Evolutionary conservation across 495 filamentous ascomycete species (phyloP).

Genomic region (Acidiella bohemica): DNA sequence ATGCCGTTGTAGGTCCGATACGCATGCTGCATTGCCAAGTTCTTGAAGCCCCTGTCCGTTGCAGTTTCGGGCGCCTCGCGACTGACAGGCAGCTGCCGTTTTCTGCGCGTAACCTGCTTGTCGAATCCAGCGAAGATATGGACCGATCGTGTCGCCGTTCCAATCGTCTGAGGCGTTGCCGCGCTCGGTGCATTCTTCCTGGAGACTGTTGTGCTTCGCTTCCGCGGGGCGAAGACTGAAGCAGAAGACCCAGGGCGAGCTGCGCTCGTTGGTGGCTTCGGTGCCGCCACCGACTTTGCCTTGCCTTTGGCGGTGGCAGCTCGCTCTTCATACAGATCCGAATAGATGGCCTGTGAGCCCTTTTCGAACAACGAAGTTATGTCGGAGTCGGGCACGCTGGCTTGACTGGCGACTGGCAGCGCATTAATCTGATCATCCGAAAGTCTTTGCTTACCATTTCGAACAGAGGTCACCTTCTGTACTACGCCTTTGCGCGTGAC

Average conservation of each 20-base stretch:
- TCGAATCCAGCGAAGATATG: slow-evolving; percentile 3
- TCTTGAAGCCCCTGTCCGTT: slow-evolving; percentile 2
- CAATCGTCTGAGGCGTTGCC: background rate
- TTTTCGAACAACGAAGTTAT: background rate
- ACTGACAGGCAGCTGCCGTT: slow-evolving; percentile 2
- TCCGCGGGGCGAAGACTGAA: background rate
- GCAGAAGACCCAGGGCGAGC: background rate
- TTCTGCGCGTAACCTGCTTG: background rate
- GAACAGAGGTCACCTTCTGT: slow-evolving; percentile 1
- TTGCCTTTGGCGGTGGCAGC: background rate
- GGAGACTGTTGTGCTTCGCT: background rate
- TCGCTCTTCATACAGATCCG: background rate
- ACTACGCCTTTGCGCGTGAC: slow-evolving; percentile 5
- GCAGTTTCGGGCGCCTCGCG: slow-evolving; percentile 8
- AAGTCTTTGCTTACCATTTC: background rate
- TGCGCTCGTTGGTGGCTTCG: background rate
- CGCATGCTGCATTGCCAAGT: slow-evolving; percentile 6
- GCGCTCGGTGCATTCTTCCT: background rate
- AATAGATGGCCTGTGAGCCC: slow-evolving; percentile 2
- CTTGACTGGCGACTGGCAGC: background rate
- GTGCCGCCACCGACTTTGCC: background rate
- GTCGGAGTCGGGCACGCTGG: background rate
- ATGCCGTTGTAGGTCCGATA: slow-evolving; percentile 10
- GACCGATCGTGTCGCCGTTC: background rate
- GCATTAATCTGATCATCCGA: background rate